phyloP scores from a whole-genome alignment of 208 protist genomes.

The Leishmania mexicana region DNA sequence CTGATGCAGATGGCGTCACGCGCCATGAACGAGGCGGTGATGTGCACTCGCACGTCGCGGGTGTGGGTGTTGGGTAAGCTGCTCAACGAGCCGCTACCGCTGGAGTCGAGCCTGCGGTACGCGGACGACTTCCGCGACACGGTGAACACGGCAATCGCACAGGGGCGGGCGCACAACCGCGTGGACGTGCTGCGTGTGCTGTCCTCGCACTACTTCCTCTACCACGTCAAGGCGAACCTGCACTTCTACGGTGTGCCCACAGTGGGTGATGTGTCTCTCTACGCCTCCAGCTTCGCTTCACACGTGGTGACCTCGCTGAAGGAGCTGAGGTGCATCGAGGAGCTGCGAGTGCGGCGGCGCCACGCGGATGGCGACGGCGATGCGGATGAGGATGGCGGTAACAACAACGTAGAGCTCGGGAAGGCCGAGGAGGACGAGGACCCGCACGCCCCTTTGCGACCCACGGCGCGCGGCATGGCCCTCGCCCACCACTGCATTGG shows the following conservation, averaged over 20 bases:
- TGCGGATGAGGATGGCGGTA: conserved; percentile 1
- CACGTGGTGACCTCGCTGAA: conserved; percentile 56
- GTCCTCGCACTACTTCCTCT: conserved; percentile 83
- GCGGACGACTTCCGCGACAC: conserved; percentile 80
- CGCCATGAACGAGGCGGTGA: conserved; percentile 62
- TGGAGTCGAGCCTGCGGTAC: conserved; percentile 81
- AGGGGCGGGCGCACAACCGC: conserved; percentile 56
- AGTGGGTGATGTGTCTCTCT: conserved; percentile 66
- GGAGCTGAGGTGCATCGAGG: conserved; percentile 55
- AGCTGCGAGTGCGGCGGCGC: conserved; percentile 10
- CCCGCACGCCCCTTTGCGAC: conserved; percentile 44
- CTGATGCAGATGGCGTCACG: conserved; percentile 82
- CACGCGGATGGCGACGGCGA: background rate
- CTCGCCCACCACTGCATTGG: conserved; percentile 63
- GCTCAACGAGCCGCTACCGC: conserved; percentile 81
- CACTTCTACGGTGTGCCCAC: conserved; percentile 82
- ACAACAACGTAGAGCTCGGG: background rate
- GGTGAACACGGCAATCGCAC: conserved; percentile 76
- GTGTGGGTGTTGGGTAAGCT: conserved; percentile 73
- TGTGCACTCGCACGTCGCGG: conserved; percentile 66
- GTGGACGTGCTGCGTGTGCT: conserved; percentile 76
- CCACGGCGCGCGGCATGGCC: conserved; percentile 66
- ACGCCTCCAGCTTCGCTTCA: conserved; percentile 74
- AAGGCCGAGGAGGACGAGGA: conserved; percentile 48
- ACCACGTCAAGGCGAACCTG: conserved; percentile 72